phyloP scores from a whole-genome alignment of 768 basidiomycete species.

The Lentinula guzmanii region DNA sequence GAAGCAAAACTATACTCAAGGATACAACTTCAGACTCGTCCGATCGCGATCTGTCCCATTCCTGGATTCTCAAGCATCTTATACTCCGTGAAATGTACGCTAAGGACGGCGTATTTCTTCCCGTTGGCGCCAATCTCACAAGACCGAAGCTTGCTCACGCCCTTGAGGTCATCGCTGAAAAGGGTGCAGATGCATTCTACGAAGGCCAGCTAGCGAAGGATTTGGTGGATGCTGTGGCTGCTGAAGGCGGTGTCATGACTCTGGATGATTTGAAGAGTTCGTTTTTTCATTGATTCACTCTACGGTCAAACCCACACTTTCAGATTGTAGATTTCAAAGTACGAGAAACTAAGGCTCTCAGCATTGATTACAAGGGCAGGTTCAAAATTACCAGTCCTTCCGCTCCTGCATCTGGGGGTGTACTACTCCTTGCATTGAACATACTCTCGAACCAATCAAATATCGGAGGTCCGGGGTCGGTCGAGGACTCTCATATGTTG shows the following conservation, averaged over 20 bases:
- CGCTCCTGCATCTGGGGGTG: conserved; percentile 2
- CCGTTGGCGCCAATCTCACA: not conserved
- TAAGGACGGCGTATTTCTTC: conserved; percentile 9
- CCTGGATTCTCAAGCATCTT: conserved; percentile 4
- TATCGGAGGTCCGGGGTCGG: not conserved
- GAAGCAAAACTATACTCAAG: conserved; percentile 15
- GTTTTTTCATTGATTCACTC: not conserved
- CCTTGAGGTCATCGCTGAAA: conserved; percentile 11
- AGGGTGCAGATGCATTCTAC: conserved; percentile 20
- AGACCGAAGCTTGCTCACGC: conserved; percentile 17
- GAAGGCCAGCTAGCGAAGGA: conserved; percentile 10
- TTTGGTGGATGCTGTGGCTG: conserved; percentile 8
- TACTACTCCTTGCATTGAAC: not conserved
- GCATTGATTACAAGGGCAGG: conserved; percentile 1
- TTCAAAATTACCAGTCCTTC: not conserved
- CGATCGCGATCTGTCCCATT: conserved; percentile 12
- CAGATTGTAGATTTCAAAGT: not conserved
- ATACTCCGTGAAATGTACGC: not conserved
- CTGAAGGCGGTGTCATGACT: conserved; percentile 14
- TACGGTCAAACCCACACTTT: not conserved
- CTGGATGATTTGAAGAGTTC: conserved; percentile 9
- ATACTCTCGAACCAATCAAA: not conserved
- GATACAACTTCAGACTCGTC: conserved; percentile 9
- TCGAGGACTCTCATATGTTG: conserved; percentile 1
- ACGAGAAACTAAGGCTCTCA: not conserved